Conservation (phyloP, 352 stramenopile species). For the Pythium utonaiense region DNA sequence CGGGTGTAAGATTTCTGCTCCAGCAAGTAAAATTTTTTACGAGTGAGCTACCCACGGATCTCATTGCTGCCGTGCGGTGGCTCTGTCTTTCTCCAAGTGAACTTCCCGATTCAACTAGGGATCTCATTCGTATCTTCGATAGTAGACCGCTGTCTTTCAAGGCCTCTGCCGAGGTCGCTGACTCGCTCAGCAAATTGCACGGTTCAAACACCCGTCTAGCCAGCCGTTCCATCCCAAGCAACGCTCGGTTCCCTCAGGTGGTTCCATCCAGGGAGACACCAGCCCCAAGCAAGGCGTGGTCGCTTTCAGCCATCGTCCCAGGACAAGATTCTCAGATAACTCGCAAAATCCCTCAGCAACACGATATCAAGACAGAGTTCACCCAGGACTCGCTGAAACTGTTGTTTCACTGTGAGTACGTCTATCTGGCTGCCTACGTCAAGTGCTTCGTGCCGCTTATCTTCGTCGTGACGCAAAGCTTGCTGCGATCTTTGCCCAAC, state of each 20-base stretch:
- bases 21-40: neutral
- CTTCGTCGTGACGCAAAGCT: conserved; percentile 22
- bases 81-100: neutral
- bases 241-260: neutral
- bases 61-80: neutral
- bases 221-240: neutral
- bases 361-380: neutral
- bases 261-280: neutral
- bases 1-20: neutral
- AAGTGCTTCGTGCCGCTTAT: conserved; percentile 27
- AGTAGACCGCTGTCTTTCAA: neutral
- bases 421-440: conserved; percentile 29
- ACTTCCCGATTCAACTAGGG: neutral
- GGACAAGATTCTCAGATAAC: neutral
- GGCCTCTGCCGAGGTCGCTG: neutral
- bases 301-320: neutral
- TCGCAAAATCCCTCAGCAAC: neutral
- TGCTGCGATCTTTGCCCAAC: conserved; percentile 22
- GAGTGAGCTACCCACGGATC: neutral
- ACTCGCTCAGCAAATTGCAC: neutral
- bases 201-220: neutral
- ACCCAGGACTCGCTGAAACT: neutral
- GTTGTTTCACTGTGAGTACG: conserved; percentile 30
- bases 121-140: neutral
- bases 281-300: neutral